Evolutionary conservation across 2,329 filamentous ascomycete genomes (phyloP).

Genomic region (Phyllosticta ampelicida): DNA sequence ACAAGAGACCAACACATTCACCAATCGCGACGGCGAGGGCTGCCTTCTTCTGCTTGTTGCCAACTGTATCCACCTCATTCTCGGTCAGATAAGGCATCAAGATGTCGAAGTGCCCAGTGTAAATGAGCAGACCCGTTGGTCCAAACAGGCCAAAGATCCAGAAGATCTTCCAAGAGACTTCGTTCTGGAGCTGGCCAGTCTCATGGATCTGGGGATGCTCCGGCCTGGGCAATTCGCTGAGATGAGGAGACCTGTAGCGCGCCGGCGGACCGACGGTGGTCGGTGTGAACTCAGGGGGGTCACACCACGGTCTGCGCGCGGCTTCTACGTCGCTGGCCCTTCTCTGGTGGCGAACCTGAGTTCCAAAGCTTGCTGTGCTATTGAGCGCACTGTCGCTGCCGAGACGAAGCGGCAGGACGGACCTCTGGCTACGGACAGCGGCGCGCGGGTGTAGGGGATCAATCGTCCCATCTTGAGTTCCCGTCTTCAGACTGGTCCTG

Average conservation of each 20-base stretch:
- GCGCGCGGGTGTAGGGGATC: not conserved
- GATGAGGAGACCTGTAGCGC: not conserved
- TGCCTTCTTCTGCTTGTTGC: conserved; percentile 2
- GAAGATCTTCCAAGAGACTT: conserved; percentile 3
- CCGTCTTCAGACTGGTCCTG: not conserved
- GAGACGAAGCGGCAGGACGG: not conserved
- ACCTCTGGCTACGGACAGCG: not conserved
- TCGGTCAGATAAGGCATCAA: conserved; percentile 4
- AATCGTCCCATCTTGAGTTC: not conserved
- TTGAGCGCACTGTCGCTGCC: not conserved
- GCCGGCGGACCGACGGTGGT: not conserved
- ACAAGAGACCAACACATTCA: not conserved
- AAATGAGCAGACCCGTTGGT: not conserved
- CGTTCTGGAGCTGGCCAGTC: not conserved
- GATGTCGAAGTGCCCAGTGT: not conserved
- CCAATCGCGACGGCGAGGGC: not conserved
- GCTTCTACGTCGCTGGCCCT: not conserved
- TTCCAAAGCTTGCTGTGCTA: not conserved
- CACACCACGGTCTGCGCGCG: not conserved
- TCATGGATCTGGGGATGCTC: not conserved
- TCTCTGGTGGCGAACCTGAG: not conserved
- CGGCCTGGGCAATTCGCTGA: not conserved
- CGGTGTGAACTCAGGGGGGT: not conserved
- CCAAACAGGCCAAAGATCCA: not conserved
- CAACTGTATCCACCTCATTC: not conserved